Conservation (phyloP, 768 basidiomycete species). For the Pseudohyphozyma bogoriensis region DNA sequence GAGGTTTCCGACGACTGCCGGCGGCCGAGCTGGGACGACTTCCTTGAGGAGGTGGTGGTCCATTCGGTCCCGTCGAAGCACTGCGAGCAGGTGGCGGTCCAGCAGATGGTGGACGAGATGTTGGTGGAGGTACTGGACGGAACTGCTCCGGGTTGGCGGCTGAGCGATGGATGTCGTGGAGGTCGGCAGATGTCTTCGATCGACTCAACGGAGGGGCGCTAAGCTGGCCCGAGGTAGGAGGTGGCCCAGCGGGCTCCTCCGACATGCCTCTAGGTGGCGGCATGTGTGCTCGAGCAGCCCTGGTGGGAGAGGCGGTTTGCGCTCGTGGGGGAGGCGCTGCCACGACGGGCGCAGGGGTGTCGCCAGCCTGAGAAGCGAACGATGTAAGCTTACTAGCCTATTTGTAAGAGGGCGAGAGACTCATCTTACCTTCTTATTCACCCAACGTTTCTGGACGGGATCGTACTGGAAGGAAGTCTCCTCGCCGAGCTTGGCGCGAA, state of each 20-base stretch:
- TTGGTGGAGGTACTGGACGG: neutral
- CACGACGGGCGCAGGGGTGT: slow-evolving; percentile 7
- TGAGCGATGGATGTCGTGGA: neutral
- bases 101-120: too few species aligned
- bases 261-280: slow-evolving; percentile 7
- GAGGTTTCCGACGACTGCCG: too few species aligned
- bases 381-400: neutral
- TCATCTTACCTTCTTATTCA: slow-evolving; percentile 68
- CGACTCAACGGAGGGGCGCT: slow-evolving; percentile 13
- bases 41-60: too few species aligned
- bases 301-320: slow-evolving; percentile 24
- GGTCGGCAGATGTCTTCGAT: slow-evolving; percentile 9
- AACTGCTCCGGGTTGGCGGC: neutral
- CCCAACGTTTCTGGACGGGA: slow-evolving; percentile 88
- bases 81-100: too few species aligned
- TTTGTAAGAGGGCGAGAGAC: neutral
- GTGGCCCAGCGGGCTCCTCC: slow-evolving; percentile 14
- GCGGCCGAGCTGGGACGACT: too few species aligned
- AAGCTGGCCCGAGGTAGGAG: neutral
- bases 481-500: slow-evolving; percentile 88
- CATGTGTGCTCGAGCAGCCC: slow-evolving; percentile 1
- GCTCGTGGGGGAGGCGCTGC: slow-evolving; percentile 21
- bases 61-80: too few species aligned
- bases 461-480: slow-evolving; percentile 86
- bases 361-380: slow-evolving; percentile 4